phyloP scores from a whole-genome alignment of 2,329 filamentous ascomycete genomes.

The Diaporthe australafricana region DNA sequence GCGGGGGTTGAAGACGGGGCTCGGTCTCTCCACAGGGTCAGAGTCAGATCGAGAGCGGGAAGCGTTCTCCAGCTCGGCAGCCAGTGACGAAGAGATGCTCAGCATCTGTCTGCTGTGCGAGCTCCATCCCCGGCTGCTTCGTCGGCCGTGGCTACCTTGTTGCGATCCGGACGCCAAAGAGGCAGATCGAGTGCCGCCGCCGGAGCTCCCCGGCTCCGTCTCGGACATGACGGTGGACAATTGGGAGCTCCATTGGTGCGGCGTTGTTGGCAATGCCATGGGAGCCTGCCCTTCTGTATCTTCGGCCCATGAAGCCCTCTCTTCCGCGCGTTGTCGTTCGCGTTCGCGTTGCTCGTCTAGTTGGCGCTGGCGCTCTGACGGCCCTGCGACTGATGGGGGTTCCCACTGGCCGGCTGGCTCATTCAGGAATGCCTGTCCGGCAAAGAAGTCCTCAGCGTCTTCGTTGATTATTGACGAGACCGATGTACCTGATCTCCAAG shows the following conservation, averaged over 20 bases:
- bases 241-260: constrained; percentile 73
- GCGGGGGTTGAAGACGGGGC: constrained; percentile 55
- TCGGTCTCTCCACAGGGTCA: constrained; percentile 63
- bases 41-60: constrained; percentile 53
- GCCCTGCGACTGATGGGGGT: constrained; percentile 33
- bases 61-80: constrained; percentile 55
- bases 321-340: constrained; percentile 28
- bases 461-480: constrained; percentile 66
- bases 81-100: constrained; percentile 68
- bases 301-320: constrained; percentile 35
- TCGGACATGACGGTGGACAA: constrained; percentile 74
- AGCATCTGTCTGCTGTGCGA: constrained; percentile 64
- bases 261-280: constrained; percentile 59
- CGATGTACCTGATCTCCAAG: constrained; percentile 64
- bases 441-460: constrained; percentile 56
- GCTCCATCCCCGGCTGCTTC: constrained; percentile 60
- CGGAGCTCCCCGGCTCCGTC: constrained; percentile 65
- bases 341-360: constrained; percentile 37
- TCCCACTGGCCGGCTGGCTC: constrained; percentile 43
- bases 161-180: constrained; percentile 52
- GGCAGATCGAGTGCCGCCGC: constrained; percentile 59
- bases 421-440: constrained; percentile 54
- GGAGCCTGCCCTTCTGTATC: constrained; percentile 41
- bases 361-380: constrained; percentile 37
- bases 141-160: constrained; percentile 50